These are phyloP conservation scores for Thermothelomyces thermophilus DNA, from an alignment of 2,329 filamentous ascomycete species.

Conservation along the genomic window DNA sequence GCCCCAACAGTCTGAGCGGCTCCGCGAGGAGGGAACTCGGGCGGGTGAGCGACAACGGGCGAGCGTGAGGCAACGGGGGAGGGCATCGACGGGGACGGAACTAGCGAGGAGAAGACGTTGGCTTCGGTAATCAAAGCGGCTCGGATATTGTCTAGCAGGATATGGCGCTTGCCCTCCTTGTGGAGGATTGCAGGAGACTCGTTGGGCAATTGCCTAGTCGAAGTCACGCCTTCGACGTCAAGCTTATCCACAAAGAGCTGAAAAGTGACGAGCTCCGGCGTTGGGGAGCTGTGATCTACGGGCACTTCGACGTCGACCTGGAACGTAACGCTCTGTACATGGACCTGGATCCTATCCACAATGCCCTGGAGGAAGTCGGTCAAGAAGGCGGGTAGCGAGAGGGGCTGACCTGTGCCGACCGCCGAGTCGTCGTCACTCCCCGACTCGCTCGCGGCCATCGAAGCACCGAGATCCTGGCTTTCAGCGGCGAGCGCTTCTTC, in stretches of 20 bases:
- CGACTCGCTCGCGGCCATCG: slow-evolving; percentile 52
- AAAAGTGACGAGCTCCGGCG: slow-evolving; percentile 53
- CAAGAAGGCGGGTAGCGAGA: slow-evolving; percentile 64
- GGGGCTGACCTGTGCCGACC: slow-evolving; percentile 62
- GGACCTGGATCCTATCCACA: slow-evolving; percentile 62
- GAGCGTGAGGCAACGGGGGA: slow-evolving; percentile 50
- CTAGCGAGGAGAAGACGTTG: slow-evolving; percentile 55
- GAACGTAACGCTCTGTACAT: slow-evolving; percentile 58
- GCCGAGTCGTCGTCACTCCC: slow-evolving; percentile 53
- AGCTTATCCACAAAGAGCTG: slow-evolving; percentile 59
- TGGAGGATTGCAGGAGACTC: slow-evolving; percentile 35
- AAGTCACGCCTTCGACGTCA: slow-evolving; percentile 60
- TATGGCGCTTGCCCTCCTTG: slow-evolving; percentile 59
- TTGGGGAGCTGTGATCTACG: slow-evolving; percentile 39
- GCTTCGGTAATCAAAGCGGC: slow-evolving; percentile 62
- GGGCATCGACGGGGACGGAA: slow-evolving; percentile 50
- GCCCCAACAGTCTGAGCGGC: slow-evolving; percentile 19
- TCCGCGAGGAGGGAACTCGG: slow-evolving; percentile 1
- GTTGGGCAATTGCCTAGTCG: slow-evolving; percentile 29
- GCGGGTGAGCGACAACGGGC: slow-evolving; percentile 29
- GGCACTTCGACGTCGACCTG: slow-evolving; percentile 57
- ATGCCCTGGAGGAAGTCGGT: slow-evolving; percentile 68
- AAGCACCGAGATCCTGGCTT: slow-evolving; percentile 55
- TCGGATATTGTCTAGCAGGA: slow-evolving; percentile 56
- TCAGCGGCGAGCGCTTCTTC: slow-evolving; percentile 62